A percentile compares a stretch with the other conserved stretches of the same genome.
Evolutionary conservation across 2,329 filamentous ascomycete species (phyloP).

Genomic region (Diaporthe nobilis): DNA sequence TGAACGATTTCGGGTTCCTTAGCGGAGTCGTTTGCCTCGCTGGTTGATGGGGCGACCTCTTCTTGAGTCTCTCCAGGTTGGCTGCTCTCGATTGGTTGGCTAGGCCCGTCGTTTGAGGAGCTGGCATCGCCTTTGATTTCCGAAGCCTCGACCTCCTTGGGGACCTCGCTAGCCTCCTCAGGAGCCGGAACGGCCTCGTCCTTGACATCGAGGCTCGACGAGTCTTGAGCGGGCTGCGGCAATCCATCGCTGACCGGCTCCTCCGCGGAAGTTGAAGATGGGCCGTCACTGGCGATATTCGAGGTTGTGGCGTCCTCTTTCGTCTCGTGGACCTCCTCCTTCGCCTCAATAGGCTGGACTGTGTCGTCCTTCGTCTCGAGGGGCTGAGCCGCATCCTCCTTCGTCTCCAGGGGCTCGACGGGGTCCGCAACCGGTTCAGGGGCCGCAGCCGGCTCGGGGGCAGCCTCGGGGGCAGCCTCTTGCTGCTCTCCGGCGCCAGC

Average conservation of each 20-base stretch:
- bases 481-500: conserved; percentile 11
- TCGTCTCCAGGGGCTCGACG: not conserved
- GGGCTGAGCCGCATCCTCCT: not conserved
- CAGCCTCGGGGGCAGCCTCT: conserved; percentile 8
- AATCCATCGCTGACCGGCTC: not conserved
- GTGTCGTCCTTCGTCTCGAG: not conserved
- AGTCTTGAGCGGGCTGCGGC: not conserved
- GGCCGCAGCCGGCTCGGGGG: not conserved
- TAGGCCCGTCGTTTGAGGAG: not conserved
- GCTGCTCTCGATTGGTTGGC: not conserved
- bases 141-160: conserved; percentile 3
- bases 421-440: conserved; percentile 2
- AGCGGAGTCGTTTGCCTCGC: conserved; percentile 24
- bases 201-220: not conserved
- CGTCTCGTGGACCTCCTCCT: not conserved
- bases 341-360: not conserved
- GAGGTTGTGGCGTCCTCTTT: conserved; percentile 33
- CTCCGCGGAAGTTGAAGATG: not conserved
- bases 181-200: not conserved
- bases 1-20: not conserved
- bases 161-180: conserved; percentile 26
- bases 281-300: not conserved
- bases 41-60: conserved; percentile 12
- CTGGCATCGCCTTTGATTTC: conserved; percentile 28
- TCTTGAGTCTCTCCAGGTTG: not conserved